phyloP scores from a whole-genome alignment of 345 rosid genomes.

The Kandelia obovata region DNA sequence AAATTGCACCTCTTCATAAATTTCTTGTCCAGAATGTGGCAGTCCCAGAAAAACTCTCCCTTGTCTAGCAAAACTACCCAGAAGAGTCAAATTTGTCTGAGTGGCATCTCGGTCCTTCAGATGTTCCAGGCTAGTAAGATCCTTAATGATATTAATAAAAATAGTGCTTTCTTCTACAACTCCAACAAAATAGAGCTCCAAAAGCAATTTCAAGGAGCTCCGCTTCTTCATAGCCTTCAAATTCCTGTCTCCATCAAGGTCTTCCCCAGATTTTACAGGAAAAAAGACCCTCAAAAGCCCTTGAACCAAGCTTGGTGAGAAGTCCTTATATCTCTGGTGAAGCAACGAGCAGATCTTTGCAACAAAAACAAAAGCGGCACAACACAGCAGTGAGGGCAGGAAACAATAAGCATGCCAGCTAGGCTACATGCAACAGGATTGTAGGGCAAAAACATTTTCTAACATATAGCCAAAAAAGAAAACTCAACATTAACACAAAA shows the following conservation, averaged over 20 bases:
- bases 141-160: constrained; percentile 78
- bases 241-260: constrained; percentile 77
- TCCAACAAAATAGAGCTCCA: constrained; percentile 95
- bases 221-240: constrained; percentile 93
- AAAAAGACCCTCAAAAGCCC: constrained; percentile 84
- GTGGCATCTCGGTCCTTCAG: constrained; percentile 89
- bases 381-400: constrained; percentile 4
- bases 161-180: constrained; percentile 75
- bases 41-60: constrained; percentile 91
- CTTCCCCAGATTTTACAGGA: constrained; percentile 92
- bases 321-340: constrained; percentile 95
- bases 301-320: constrained; percentile 79
- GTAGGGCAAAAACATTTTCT: too few species aligned
- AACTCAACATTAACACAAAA: background rate
- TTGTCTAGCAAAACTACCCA: constrained; percentile 96
- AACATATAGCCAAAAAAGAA: too few species aligned
- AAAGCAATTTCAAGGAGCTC: constrained; percentile 81
- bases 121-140: constrained; percentile 73
- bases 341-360: constrained; percentile 90
- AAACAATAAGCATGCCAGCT: background rate
- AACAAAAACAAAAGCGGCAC: constrained; percentile 25
- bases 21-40: constrained; percentile 81
- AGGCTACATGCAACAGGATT: background rate
- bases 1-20: constrained; percentile 66
- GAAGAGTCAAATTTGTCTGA: constrained; percentile 87